Evolutionary conservation across 768 basidiomycete genomes (phyloP).

Genomic region (Vararia minispora): DNA sequence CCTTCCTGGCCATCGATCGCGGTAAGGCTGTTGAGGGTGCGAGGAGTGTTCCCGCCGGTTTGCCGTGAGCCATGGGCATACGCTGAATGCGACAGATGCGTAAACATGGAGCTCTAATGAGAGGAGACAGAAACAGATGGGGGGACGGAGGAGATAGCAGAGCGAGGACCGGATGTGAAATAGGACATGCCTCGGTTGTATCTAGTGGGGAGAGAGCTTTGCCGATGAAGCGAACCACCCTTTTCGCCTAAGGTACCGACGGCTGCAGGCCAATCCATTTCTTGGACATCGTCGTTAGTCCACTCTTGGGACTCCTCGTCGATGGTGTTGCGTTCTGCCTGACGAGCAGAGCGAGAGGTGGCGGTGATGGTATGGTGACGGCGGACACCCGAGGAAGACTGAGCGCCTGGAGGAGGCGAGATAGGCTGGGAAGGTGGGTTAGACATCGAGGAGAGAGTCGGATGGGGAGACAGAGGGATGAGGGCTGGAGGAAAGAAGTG

Average conservation of each 20-base stretch:
- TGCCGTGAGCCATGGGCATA: slow-evolving; percentile 20
- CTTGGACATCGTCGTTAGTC: slow-evolving; percentile 11
- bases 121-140: neutral
- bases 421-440: slow-evolving; percentile 8
- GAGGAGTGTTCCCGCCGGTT: slow-evolving; percentile 54
- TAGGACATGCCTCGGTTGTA: slow-evolving; percentile 11
- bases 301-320: slow-evolving; percentile 14
- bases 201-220: slow-evolving; percentile 12
- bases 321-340: slow-evolving; percentile 10
- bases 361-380: slow-evolving; percentile 16
- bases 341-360: slow-evolving; percentile 9
- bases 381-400: slow-evolving; percentile 7
- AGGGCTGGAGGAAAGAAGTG: neutral
- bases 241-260: slow-evolving; percentile 13
- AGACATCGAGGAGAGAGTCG: slow-evolving; percentile 8
- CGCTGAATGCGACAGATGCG: slow-evolving; percentile 4
- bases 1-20: slow-evolving; percentile 82
- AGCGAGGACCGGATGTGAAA: neutral
- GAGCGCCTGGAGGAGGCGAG: slow-evolving; percentile 10
- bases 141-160: neutral
- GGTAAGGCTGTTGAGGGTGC: slow-evolving; percentile 70
- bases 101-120: neutral
- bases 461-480: neutral
- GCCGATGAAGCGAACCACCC: slow-evolving; percentile 13
- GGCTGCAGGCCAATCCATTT: slow-evolving; percentile 8